Percentiles rank a stretch among this genome's conserved stretches.
Conservation (phyloP, 148 eudicot species). For the Spergularia bocconei region DNA sequence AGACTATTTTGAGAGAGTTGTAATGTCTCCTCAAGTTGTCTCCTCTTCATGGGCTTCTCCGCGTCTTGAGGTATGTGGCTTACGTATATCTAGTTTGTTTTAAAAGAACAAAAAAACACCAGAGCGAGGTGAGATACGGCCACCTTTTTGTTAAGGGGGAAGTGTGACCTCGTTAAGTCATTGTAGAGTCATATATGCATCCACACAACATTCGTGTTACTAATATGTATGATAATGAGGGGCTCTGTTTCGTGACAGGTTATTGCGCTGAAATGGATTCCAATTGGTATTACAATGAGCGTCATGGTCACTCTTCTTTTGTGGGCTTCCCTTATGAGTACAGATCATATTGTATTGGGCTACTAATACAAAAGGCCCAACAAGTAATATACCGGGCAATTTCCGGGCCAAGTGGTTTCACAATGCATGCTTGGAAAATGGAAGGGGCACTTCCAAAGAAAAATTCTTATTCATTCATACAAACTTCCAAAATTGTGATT, state of each 20-base stretch:
- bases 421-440: too few relatives aligned
- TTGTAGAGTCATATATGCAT: too few relatives aligned
- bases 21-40: slow-evolving; percentile 33
- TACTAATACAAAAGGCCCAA: background rate
- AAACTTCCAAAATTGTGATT: too few relatives aligned
- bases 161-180: too few relatives aligned
- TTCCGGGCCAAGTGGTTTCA: background rate
- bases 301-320: slow-evolving; percentile 28
- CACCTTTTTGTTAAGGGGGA: too few relatives aligned
- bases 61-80: slow-evolving; percentile 39
- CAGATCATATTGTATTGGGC: slow-evolving; percentile 21
- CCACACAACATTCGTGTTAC: too few relatives aligned
- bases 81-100: too few relatives aligned
- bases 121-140: too few relatives aligned
- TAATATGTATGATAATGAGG: too few relatives aligned
- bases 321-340: slow-evolving; percentile 33
- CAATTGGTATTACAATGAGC: slow-evolving; percentile 32
- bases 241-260: slow-evolving; percentile 23
- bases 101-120: too few relatives aligned
- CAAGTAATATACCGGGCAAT: background rate
- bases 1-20: slow-evolving; percentile 36
- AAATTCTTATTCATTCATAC: too few relatives aligned
- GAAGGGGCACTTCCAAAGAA: too few relatives aligned
- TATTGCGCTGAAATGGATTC: slow-evolving; percentile 53
- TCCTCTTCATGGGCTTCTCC: slow-evolving; percentile 44